Percentiles rank a stretch among this genome's conserved stretches.
These are phyloP conservation scores for Russula lepida DNA, from an alignment of 768 basidiomycete genomes.

Conservation along the genomic window DNA sequence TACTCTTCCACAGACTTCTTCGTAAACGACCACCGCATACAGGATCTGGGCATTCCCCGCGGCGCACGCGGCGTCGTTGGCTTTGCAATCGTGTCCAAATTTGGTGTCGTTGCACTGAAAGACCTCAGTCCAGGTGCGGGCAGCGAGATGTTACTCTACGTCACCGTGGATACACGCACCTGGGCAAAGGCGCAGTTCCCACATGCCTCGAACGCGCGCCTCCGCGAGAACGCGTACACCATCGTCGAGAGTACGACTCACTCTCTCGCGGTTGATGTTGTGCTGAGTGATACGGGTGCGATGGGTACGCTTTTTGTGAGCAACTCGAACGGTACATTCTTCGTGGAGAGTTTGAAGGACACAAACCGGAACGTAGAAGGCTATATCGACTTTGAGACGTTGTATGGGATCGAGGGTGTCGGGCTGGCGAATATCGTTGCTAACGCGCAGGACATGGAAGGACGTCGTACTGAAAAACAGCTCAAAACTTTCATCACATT, in stretches of 20 bases:
- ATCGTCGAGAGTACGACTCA: constrained; percentile 91
- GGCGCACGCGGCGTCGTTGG: constrained; percentile 86
- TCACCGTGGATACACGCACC: constrained; percentile 68
- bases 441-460: constrained; percentile 80
- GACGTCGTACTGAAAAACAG: constrained; percentile 56
- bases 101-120: constrained; percentile 82
- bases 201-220: constrained; percentile 67
- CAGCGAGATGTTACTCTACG: constrained; percentile 79
- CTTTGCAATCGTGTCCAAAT: constrained; percentile 88
- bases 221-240: constrained; percentile 91
- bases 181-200: constrained; percentile 94
- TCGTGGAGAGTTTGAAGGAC: constrained; percentile 82
- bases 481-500: constrained; percentile 79
- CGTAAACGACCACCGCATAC: constrained; percentile 47
- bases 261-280: constrained; percentile 90
- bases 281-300: constrained; percentile 51
- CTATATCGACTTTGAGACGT: constrained; percentile 87
- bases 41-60: constrained; percentile 81
- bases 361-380: constrained; percentile 87
- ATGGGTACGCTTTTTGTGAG: constrained; percentile 92
- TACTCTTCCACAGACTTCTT: constrained; percentile 87
- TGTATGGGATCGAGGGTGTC: constrained; percentile 83
- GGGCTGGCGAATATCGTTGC: constrained; percentile 83
- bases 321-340: constrained; percentile 94
- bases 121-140: constrained; percentile 46